Base-by-base conservation (phyloP, 345 rosid genomes). In the Citrus australasica region DNA sequence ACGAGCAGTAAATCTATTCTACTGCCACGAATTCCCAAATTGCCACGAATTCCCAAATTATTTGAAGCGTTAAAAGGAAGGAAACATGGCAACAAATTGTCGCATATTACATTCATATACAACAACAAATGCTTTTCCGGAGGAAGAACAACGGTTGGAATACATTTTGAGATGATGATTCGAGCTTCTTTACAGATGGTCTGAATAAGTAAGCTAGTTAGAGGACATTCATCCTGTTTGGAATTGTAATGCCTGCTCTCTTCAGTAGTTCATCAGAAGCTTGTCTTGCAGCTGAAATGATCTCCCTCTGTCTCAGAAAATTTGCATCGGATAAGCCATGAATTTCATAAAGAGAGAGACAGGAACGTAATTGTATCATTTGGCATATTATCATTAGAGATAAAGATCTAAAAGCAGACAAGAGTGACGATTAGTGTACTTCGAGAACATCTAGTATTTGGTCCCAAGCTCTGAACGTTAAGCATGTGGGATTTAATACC, bases 211-310 rank as follows among this genome's bases (percentile, higher is more conserved):
- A 40, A 2, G 37, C 4, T 8, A 38, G 53, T 85, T 69, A 83
- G 25, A 89, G 74, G 75, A 88, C 38, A 67, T 86, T 89, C 95
- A 91, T 89, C 78, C 89, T 83, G 76, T 48, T 75, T 14, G 90
- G 88, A 42, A 83, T 76, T 62, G 24, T 74, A 80, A 91, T 87
- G 62, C 89, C 87, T 1, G 92, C 90, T 63, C 90, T 88, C 51
- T 32, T 81, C 86, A 91, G 22, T 59, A 89, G 89, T 69, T 86
- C 53, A 4, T 74, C 32, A 3, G 95, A 82, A 27, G 92, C 89
- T 66, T 78, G 80, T 78, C 85, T 89, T 17, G 93, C 93, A 16
- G 55, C 58, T 38, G 86, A 84, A 72, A 88, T 68, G 32, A 87
- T 76, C 76, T 79, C 85, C 55, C 28, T 83, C 92, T 89, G 84